Percentiles rank a stretch among this genome's conserved stretches.
Conservation (phyloP, 495 filamentous ascomycete genomes). For the Podospora pseudopauciseta region DNA sequence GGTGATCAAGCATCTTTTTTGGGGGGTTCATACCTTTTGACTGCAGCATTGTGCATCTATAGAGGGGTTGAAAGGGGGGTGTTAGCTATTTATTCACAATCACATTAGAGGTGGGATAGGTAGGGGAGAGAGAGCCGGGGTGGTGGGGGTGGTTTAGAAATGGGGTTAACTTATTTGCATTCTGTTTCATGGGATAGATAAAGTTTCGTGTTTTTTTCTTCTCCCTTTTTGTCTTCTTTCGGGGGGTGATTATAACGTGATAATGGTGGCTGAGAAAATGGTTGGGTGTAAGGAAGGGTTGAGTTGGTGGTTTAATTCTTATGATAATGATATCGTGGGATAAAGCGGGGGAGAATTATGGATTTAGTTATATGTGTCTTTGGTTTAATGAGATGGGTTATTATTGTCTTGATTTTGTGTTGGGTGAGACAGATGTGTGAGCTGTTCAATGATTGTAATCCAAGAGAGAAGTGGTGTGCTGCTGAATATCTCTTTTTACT, state of each 20-base stretch:
- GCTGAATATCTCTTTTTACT: neutral
- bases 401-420: too few species aligned
- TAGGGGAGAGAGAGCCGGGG: neutral
- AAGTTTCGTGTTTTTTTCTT: neutral
- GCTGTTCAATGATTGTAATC: too few species aligned
- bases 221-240: neutral
- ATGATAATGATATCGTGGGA: neutral
- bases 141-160: neutral
- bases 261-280: neutral
- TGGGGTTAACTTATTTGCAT: neutral
- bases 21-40: neutral
- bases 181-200: neutral
- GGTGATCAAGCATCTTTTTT: neutral
- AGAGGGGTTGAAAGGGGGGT: neutral
- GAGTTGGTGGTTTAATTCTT: neutral
- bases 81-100: neutral
- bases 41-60: slow-evolving; percentile 5
- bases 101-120: neutral
- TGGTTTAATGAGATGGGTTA: neutral
- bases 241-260: neutral
- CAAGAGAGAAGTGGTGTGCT: too few species aligned
- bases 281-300: neutral
- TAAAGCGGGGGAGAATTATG: neutral
- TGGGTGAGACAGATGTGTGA: too few species aligned
- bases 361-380: neutral